These are phyloP conservation scores for Bidens hawaiensis DNA, from an alignment of 140 eudicot genomes.

Conservation along the genomic window DNA sequence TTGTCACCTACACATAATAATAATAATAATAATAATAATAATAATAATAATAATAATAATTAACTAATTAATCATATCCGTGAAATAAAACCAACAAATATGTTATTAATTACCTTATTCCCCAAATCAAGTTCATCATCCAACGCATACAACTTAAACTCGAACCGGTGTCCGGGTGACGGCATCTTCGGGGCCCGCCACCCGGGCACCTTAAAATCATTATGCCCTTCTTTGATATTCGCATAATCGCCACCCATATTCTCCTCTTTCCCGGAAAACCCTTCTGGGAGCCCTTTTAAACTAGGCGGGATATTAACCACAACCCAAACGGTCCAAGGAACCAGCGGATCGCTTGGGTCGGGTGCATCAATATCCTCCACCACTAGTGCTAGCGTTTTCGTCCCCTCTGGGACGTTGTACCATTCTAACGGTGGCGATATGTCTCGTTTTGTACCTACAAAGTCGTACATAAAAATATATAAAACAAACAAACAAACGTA, in stretches of 20 bases:
- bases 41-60: too few species aligned
- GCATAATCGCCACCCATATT: slow-evolving; percentile 49
- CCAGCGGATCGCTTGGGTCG: slow-evolving; percentile 57
- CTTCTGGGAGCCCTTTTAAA: slow-evolving; percentile 79
- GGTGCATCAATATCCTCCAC: slow-evolving; percentile 78
- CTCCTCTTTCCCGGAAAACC: slow-evolving; percentile 62
- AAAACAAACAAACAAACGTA: too few species aligned
- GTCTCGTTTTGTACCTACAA: slow-evolving; percentile 39
- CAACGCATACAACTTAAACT: slow-evolving; percentile 79
- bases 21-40: too few species aligned
- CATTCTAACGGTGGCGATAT: slow-evolving; percentile 90
- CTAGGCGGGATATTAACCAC: slow-evolving; percentile 64
- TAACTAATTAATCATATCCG: neutral
- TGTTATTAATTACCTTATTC: slow-evolving; percentile 64
- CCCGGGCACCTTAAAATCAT: slow-evolving; percentile 69
- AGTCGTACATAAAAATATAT: neutral
- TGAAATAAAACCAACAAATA: neutral
- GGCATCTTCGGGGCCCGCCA: slow-evolving; percentile 67
- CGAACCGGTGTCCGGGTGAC: slow-evolving; percentile 59
- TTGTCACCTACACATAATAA: slow-evolving; percentile 48
- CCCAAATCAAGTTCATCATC: slow-evolving; percentile 71
- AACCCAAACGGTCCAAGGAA: slow-evolving; percentile 81
- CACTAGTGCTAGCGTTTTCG: slow-evolving; percentile 66
- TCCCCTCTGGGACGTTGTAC: slow-evolving; percentile 69
- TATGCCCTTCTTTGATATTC: slow-evolving; percentile 57